Evolutionary conservation across 78 protist genomes (phyloP).

Genomic region (Dictyostelium intermedium): DNA sequence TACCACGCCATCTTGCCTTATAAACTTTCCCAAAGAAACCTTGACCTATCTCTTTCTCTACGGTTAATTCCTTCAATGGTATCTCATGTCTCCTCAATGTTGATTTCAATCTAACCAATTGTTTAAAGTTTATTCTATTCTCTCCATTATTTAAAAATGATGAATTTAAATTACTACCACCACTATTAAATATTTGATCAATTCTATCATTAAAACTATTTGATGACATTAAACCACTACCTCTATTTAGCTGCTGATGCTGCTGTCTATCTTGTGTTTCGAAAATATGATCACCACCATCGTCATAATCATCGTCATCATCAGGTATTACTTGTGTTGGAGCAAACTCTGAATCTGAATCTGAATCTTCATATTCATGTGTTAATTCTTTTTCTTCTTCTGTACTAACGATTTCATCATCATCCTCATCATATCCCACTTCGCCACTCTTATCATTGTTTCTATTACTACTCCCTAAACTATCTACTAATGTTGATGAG

Average conservation of each 20-base stretch:
- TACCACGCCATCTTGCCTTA: constrained; percentile 56
- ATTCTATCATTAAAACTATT: not conserved
- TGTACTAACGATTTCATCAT: not conserved
- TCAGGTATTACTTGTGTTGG: not conserved
- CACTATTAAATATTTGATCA: not conserved
- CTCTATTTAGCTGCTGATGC: too few species aligned
- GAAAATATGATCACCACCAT: not conserved
- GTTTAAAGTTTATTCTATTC: constrained; percentile 18
- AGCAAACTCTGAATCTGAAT: not conserved
- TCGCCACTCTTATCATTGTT: not conserved
- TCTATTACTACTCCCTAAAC: not conserved
- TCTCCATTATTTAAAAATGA: not conserved
- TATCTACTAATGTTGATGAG: not conserved
- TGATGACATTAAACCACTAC: not conserved
- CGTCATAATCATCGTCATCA: not conserved
- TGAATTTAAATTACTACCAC: not conserved
- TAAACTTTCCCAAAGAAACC: constrained; percentile 76
- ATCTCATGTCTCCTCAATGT: constrained; percentile 43
- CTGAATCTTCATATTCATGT: not conserved
- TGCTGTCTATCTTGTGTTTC: too few species aligned
- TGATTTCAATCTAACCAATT: constrained; percentile 42
- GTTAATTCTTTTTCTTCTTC: not conserved
- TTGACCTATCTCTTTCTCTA: constrained; percentile 62
- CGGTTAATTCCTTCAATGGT: constrained; percentile 8
- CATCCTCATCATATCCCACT: not conserved